These are phyloP conservation scores for Tetrahymena thermophila DNA, from an alignment of 73 alveolate genomes.

Conservation along the genomic window DNA sequence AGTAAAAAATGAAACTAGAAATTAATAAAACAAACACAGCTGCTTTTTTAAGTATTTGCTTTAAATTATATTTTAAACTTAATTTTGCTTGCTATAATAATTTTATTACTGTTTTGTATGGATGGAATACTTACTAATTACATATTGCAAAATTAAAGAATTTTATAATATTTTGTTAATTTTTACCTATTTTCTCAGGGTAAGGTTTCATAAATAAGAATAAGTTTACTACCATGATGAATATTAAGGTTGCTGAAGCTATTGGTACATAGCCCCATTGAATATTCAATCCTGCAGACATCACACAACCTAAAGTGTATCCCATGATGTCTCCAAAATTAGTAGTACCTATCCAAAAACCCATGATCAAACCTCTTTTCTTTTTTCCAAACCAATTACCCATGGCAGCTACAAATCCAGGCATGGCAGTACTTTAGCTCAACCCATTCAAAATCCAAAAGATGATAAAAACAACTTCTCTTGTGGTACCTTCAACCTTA, in stretches of 20 bases:
- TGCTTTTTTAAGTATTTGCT: too few relatives aligned
- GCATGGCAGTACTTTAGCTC: constrained; percentile 5
- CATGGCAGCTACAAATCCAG: constrained; percentile 25
- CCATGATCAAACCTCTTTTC: constrained; percentile 28
- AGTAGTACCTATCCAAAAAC: constrained; percentile 30
- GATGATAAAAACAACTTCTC: background rate
- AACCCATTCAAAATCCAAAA: constrained; percentile 17
- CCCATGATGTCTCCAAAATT: constrained; percentile 32
- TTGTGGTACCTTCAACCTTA: background rate
- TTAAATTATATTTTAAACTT: too few relatives aligned
- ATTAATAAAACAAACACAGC: too few relatives aligned
- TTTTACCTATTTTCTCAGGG: background rate
- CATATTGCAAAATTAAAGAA: too few relatives aligned
- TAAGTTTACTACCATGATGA: background rate
- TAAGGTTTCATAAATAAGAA: background rate
- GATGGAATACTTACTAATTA: too few relatives aligned
- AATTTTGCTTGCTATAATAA: too few relatives aligned
- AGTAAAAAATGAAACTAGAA: too few relatives aligned
- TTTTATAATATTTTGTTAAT: too few relatives aligned
- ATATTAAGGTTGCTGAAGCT: background rate
- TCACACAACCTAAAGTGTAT: constrained; percentile 5
- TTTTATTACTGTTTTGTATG: too few relatives aligned
- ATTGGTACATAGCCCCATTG: background rate
- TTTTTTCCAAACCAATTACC: constrained; percentile 38
- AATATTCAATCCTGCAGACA: background rate